phyloP scores from a whole-genome alignment of 1,139 yeast species.

The Suhomyces bokatorum region DNA sequence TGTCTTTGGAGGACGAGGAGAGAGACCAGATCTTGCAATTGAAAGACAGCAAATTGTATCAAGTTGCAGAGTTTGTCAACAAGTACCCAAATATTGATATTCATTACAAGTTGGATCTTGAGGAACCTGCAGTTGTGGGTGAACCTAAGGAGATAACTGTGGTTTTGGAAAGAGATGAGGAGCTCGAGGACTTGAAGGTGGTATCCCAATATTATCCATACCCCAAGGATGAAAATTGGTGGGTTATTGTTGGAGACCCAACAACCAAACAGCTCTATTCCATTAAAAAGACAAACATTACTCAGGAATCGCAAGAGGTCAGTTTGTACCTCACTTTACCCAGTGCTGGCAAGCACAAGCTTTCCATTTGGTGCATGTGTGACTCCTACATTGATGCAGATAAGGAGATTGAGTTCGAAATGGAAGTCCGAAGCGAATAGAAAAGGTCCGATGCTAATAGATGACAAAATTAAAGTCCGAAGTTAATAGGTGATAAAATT shows the following conservation, averaged over 20 bases:
- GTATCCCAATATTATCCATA: constrained; percentile 58
- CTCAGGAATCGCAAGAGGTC: constrained; percentile 53
- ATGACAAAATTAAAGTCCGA: too few relatives aligned
- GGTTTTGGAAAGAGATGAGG: constrained; percentile 69
- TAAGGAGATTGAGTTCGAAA: constrained; percentile 63
- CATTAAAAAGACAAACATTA: constrained; percentile 63
- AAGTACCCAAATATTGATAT: constrained; percentile 85
- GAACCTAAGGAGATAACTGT: constrained; percentile 53
- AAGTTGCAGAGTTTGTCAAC: constrained; percentile 86
- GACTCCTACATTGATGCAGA: constrained; percentile 92
- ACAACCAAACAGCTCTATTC: constrained; percentile 64
- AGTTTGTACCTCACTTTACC: constrained; percentile 61
- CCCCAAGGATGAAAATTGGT: constrained; percentile 77
- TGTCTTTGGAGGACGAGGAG: constrained; percentile 81
- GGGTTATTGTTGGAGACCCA: constrained; percentile 79
- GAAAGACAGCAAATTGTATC: constrained; percentile 48
- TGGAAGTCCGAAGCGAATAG: constrained; percentile 33
- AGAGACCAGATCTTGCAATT: constrained; percentile 65
- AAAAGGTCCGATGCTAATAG: constrained; percentile 23
- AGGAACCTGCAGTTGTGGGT: constrained; percentile 39
- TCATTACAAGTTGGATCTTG: constrained; percentile 48
- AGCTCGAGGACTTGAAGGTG: constrained; percentile 64
- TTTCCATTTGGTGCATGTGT: constrained; percentile 84
- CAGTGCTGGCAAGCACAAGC: constrained; percentile 55
- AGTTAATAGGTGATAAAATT: not conserved